Evolutionary conservation across 2,329 filamentous ascomycete species (phyloP), one percentile per base, ranked within the genome.

Genomic region (Stemphylium beticola): DNA sequence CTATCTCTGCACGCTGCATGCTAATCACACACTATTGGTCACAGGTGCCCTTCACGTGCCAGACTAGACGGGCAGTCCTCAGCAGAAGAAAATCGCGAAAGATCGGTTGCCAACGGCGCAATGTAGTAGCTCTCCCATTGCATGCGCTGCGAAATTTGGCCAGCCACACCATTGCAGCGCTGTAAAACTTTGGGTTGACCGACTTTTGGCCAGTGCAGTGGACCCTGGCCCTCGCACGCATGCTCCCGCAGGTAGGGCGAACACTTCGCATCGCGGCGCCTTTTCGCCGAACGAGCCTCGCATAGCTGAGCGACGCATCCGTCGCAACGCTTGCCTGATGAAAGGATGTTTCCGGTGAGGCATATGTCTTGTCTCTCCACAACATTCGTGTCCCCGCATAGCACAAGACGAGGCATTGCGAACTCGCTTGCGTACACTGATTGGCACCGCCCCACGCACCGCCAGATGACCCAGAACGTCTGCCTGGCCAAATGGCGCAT

Each of bases 121-220:
- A 37, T 36, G 22, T 31, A 43, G 22, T 31, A 43, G 33, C 20
- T 24, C 34, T 15, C 15, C 44, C 11, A 33, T 12, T 7, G 32
- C 40, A 22, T 18, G n/a, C 33, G 22, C 18, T 39, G 40, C 34
- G 36, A 36, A 41, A 45, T 46, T 34, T 34, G 31, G 40, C 41
- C 46, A 46, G 47, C 54, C 53, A 55, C 46, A 55, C 26, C 15
- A 45, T 7, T 46, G 26, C 22, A 46, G 26, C 29, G 17, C 15
- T 20, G 38, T n/a, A 50, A 55, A 46, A 17, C 52, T 48, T 42
- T 20, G 44, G 33, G 32, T 60, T 58, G 61, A 64, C 57, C 61
- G 61, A 60, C 59, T 58, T 62, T 62, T 64, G 54, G 53, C 49
- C 56, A 56, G 53, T 61, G 61, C 58, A 49, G 33, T 43, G 38